Percentiles rank a stretch among this genome's conserved stretches.
Conservation (phyloP, 345 rosid species). For the Eucalyptus shirleyi region DNA sequence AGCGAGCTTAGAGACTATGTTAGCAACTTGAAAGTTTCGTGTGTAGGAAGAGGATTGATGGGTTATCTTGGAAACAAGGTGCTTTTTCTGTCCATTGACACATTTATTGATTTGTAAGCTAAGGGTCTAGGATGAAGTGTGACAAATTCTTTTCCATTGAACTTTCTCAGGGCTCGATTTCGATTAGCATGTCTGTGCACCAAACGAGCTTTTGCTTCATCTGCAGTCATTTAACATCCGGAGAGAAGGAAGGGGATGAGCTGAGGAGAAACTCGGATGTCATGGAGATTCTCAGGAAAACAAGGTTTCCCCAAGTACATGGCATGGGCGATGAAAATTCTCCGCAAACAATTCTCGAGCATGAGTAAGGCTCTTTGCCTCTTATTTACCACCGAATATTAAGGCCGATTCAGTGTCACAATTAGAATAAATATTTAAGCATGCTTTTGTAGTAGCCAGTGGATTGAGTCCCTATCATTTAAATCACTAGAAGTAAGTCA, state of each 20-base stretch:
- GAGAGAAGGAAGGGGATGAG: conserved; percentile 98
- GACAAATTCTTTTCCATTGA: background rate
- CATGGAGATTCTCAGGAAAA: conserved; percentile 91
- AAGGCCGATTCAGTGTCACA: background rate
- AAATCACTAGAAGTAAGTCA: background rate
- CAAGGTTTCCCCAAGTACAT: conserved; percentile 83
- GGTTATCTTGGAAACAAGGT: conserved; percentile 99
- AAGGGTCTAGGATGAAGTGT: background rate
- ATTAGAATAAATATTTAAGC: background rate
- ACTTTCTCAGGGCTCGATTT: conserved; percentile 79
- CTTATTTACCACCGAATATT: background rate
- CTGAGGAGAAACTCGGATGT: conserved; percentile 90
- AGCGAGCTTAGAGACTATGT: conserved; percentile 66
- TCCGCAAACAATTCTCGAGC: conserved; percentile 80
- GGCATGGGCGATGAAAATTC: conserved; percentile 51
- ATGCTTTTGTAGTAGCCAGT: background rate
- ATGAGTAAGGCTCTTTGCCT: conserved; percentile 39
- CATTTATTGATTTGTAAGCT: background rate
- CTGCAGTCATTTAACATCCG: conserved; percentile 94
- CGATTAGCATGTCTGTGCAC: conserved; percentile 93
- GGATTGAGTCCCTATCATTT: background rate
- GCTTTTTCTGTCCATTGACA: background rate
- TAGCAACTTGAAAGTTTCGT: conserved; percentile 76
- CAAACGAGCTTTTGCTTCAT: conserved; percentile 95
- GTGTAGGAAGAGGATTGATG: conserved; percentile 99